Evolutionary conservation across 2,329 filamentous ascomycete species (phyloP).

Genomic region (Fusarium pseudocircinatum): DNA sequence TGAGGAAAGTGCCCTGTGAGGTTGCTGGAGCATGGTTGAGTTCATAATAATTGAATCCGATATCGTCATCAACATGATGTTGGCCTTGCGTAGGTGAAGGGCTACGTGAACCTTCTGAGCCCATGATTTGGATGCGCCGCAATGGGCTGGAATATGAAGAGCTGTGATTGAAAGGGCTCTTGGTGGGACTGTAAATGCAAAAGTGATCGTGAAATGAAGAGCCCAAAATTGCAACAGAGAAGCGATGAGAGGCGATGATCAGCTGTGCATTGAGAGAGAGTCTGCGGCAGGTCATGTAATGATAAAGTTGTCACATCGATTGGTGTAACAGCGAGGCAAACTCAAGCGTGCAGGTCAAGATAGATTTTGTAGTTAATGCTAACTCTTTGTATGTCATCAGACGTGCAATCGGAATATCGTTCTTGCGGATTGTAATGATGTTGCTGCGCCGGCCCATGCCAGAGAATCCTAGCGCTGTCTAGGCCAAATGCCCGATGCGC

Average conservation of each 20-base stretch:
- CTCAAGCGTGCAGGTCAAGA: too few relatives aligned
- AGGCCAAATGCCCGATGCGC: too few relatives aligned
- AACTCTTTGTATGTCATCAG: too few relatives aligned
- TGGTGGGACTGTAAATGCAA: background rate
- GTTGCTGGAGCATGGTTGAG: slow-evolving; percentile 4
- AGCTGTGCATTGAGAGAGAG: background rate
- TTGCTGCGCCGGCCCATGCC: too few relatives aligned
- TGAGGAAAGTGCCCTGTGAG: background rate
- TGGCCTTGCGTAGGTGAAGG: background rate
- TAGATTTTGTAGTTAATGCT: too few relatives aligned
- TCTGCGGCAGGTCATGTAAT: background rate
- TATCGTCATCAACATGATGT: background rate
- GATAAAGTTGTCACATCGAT: background rate
- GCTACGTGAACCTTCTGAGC: background rate
- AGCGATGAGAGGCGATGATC: background rate
- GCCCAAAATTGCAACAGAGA: background rate
- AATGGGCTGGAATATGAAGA: background rate
- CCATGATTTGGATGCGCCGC: background rate
- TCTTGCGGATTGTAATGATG: too few relatives aligned
- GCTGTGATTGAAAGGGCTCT: background rate
- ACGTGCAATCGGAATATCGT: too few relatives aligned
- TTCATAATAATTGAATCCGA: background rate
- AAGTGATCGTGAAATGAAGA: background rate
- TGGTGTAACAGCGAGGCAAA: too few relatives aligned
- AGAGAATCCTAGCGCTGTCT: too few relatives aligned